These are phyloP conservation scores for Trichoderma sp. DNA, from an alignment of 2,329 filamentous ascomycete genomes.

Conservation along the genomic window DNA sequence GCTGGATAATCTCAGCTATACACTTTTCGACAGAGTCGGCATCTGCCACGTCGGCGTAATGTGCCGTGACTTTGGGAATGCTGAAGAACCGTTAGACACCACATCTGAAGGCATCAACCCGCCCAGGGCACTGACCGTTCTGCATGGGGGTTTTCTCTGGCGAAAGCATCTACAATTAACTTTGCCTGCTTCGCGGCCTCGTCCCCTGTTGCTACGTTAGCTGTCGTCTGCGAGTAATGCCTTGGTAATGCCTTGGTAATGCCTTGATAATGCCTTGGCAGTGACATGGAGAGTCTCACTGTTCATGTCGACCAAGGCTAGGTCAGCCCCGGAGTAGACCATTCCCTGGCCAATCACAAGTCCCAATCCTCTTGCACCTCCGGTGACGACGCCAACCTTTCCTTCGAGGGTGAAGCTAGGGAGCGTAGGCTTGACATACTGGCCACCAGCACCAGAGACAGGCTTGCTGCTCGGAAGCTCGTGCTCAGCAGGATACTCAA, in stretches of 20 bases:
- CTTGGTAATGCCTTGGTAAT: no score
- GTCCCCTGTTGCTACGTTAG: conserved; percentile 56
- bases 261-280: no score
- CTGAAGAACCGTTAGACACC: conserved; percentile 35
- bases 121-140: conserved; percentile 50
- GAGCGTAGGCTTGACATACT: conserved; percentile 81
- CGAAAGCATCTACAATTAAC: conserved; percentile 71
- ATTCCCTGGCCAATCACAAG: conserved; percentile 91
- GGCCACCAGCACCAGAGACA: conserved; percentile 71
- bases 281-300: conserved; percentile 47
- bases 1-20: conserved; percentile 55
- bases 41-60: conserved; percentile 83
- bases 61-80: conserved; percentile 79
- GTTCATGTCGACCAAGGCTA: conserved; percentile 93
- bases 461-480: conserved; percentile 69
- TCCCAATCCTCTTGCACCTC: conserved; percentile 83
- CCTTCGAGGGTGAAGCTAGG: conserved; percentile 83
- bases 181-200: conserved; percentile 76
- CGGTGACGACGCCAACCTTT: conserved; percentile 80
- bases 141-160: conserved; percentile 73
- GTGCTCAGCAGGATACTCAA: conserved; percentile 73
- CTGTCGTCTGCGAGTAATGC: background rate
- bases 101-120: background rate
- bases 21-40: conserved; percentile 73
- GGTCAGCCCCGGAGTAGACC: conserved; percentile 80